phyloP scores from a whole-genome alignment of 306 rosid genomes.

The Gillenia trifoliata region DNA sequence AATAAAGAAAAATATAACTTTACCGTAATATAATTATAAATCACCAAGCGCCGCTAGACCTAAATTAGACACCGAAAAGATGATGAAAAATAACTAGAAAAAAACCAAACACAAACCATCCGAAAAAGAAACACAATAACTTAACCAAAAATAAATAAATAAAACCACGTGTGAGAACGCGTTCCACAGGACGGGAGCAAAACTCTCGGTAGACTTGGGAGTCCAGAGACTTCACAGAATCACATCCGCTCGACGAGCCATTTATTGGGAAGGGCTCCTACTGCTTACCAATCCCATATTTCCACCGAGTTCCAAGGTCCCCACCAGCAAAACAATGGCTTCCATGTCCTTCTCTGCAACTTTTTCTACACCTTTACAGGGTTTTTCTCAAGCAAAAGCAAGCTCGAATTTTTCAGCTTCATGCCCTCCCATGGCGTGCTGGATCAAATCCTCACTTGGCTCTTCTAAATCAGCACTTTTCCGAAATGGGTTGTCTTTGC shows the following conservation, averaged over 20 bases:
- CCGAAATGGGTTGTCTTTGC: conserved; percentile 32
- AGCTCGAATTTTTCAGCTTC: conserved; percentile 24
- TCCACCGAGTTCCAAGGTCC: neutral
- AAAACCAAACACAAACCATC: neutral
- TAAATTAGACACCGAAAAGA: too few relatives aligned
- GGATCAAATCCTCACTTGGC: conserved; percentile 44
- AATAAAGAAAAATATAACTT: too few relatives aligned
- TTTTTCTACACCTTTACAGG: conserved; percentile 32
- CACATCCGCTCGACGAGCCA: neutral
- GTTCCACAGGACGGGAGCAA: conserved; percentile 10
- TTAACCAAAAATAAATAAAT: neutral
- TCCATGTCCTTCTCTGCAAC: conserved; percentile 56
- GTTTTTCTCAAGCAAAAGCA: conserved; percentile 21
- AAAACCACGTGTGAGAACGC: conserved; percentile 25
- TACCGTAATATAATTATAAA: too few relatives aligned
- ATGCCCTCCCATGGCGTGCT: conserved; percentile 30
- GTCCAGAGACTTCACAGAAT: neutral
- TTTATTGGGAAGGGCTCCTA: neutral
- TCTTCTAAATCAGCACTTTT: conserved; percentile 61
- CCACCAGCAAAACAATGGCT: conserved; percentile 24
- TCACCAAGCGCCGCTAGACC: too few relatives aligned
- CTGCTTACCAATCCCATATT: neutral
- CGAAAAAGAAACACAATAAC: neutral
- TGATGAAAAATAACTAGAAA: too few relatives aligned
- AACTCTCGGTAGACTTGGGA: too few relatives aligned